Percentiles rank a stretch among this genome's conserved stretches.
phyloP scores from a whole-genome alignment of 441 rosid genomes.

The Lagerstroemia fauriei region DNA sequence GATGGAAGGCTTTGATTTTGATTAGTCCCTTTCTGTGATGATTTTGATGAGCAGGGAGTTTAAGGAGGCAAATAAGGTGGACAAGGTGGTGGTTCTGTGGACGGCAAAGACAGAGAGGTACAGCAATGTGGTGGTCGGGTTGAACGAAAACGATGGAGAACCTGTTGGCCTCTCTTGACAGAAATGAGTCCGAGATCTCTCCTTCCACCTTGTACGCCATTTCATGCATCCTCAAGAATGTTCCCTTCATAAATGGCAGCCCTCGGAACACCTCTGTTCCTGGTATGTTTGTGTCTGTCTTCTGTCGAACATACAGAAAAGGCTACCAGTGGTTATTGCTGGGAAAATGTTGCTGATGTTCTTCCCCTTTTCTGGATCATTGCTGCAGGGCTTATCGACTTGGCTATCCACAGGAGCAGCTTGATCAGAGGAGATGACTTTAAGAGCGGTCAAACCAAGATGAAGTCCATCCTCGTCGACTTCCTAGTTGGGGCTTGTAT shows the following conservation, averaged over 20 bases:
- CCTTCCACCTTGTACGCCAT: conserved; percentile 84
- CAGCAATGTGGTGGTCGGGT: conserved; percentile 72
- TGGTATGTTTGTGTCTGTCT: no score
- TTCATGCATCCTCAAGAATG: conserved; percentile 76
- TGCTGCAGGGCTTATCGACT: conserved; percentile 71
- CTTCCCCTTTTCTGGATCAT: no score
- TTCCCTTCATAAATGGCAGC: conserved; percentile 94
- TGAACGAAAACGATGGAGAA: conserved; percentile 80
- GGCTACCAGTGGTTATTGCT: no score
- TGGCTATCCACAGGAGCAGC: conserved; percentile 78
- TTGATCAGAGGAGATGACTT: conserved; percentile 97
- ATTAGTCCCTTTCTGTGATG: neutral
- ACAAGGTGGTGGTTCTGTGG: conserved; percentile 83
- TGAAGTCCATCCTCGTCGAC: conserved; percentile 91
- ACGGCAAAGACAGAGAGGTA: conserved; percentile 97
- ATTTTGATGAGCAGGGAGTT: conserved; percentile 50
- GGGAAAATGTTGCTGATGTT: no score
- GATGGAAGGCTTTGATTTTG: no score
- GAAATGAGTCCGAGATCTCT: conserved; percentile 78
- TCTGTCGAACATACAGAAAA: no score
- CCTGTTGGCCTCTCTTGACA: conserved; percentile 72
- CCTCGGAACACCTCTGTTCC: conserved; percentile 93
- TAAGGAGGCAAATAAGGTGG: conserved; percentile 77
- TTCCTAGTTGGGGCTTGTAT: conserved; percentile 97
- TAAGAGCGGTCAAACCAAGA: conserved; percentile 98